Evolutionary conservation across 2,329 filamentous ascomycete species (phyloP).

Genomic region (Apiospora aurea): DNA sequence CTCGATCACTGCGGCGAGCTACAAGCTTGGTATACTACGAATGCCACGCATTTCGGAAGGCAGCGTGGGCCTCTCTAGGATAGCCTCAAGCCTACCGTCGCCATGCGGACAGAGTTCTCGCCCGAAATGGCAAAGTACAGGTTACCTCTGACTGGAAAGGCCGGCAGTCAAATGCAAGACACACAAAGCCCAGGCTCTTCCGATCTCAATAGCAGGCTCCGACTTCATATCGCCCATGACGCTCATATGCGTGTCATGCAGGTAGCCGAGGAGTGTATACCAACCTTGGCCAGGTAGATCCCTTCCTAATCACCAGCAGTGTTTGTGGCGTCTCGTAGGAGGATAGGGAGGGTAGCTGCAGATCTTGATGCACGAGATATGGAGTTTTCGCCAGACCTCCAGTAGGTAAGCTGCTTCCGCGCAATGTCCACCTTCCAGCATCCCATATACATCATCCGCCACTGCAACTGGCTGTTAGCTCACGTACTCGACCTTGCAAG

Average conservation of each 20-base stretch:
- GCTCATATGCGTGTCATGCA: conserved; percentile 48
- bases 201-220: conserved; percentile 30
- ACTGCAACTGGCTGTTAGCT: not conserved
- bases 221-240: conserved; percentile 34
- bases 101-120: conserved; percentile 3
- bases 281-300: conserved; percentile 45
- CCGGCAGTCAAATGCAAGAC: conserved; percentile 20
- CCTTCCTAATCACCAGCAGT: conserved; percentile 49
- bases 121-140: conserved; percentile 12
- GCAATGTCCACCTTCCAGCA: not conserved
- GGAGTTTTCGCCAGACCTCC: conserved; percentile 37
- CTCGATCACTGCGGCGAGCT: not conserved
- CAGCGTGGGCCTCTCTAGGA: not conserved
- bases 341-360: conserved; percentile 57
- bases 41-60: not conserved
- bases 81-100: not conserved
- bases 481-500: conserved; percentile 3
- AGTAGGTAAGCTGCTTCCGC: conserved; percentile 18
- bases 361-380: conserved; percentile 51
- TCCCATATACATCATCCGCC: conserved; percentile 5
- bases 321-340: conserved; percentile 57
- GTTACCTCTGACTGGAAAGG: conserved; percentile 13
- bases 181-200: conserved; percentile 18
- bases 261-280: conserved; percentile 47
- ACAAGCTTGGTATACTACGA: conserved; percentile 7